These are phyloP conservation scores for Tricholoma flavovirens DNA, from an alignment of 768 basidiomycete species.

Conservation along the genomic window DNA sequence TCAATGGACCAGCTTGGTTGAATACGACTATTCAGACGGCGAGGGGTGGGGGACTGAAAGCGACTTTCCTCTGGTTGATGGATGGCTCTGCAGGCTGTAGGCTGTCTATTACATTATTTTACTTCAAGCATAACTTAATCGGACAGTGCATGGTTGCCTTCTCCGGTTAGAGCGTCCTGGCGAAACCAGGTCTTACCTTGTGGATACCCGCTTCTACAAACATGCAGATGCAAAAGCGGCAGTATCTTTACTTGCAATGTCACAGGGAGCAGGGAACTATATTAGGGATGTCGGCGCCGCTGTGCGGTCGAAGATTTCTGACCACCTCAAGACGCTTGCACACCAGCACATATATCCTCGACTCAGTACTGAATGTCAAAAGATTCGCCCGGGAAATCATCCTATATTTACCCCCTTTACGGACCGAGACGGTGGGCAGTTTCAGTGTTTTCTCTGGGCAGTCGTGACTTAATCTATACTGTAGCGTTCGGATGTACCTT, in stretches of 20 bases:
- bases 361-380: conserved; percentile 40
- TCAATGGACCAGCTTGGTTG: conserved; percentile 52
- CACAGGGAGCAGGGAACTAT: conserved; percentile 53
- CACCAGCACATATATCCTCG: conserved; percentile 40
- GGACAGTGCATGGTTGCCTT: conserved; percentile 55
- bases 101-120: conserved; percentile 15
- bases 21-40: conserved; percentile 46
- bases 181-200: conserved; percentile 51
- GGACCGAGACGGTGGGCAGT: conserved; percentile 46
- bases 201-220: conserved; percentile 57
- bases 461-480: background rate
- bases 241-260: conserved; percentile 59
- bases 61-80: conserved; percentile 37
- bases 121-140: conserved; percentile 4
- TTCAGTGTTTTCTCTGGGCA: background rate
- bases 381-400: conserved; percentile 31
- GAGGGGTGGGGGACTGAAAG: conserved; percentile 40
- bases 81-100: conserved; percentile 39
- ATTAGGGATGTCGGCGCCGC: conserved; percentile 40
- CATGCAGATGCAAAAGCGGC: conserved; percentile 66
- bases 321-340: conserved; percentile 39
- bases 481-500: conserved; percentile 54
- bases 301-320: conserved; percentile 41
- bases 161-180: conserved; percentile 51
- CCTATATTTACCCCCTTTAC: conserved; percentile 35